phyloP scores from a whole-genome alignment of 2,329 filamentous ascomycete species.

The Neurospora crassa region DNA sequence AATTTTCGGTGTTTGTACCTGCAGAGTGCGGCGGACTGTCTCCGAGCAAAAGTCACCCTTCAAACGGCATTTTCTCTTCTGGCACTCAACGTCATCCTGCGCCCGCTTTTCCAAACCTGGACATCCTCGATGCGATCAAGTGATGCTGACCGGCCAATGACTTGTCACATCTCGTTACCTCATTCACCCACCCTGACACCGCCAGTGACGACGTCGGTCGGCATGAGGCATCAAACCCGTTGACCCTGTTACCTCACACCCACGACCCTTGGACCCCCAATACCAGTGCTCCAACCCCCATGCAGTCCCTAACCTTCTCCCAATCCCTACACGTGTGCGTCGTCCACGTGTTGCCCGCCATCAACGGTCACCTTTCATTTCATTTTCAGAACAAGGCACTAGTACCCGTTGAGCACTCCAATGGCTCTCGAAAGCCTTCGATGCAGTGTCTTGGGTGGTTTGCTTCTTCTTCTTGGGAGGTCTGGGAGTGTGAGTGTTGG shows the following conservation, averaged over 20 bases:
- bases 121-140: not conserved
- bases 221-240: not conserved
- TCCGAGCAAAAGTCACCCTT: not conserved
- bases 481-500: not conserved
- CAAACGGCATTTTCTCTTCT: not conserved
- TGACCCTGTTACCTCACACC: not conserved
- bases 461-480: not conserved
- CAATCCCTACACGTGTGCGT: not conserved
- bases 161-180: not conserved
- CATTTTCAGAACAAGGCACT: not conserved
- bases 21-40: not conserved
- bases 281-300: not conserved
- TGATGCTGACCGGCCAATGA: not conserved
- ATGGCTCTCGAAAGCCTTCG: not conserved
- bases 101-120: not conserved
- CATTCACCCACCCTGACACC: not conserved
- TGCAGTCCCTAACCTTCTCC: not conserved
- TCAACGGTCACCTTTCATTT: not conserved
- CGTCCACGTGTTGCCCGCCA: not conserved
- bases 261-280: not conserved
- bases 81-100: not conserved
- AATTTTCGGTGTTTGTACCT: not conserved
- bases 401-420: not conserved
- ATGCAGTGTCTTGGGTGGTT: not conserved
- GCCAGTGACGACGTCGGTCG: not conserved